Conservation (phyloP, 768 basidiomycete species). For the Cubamyces lactineus region DNA sequence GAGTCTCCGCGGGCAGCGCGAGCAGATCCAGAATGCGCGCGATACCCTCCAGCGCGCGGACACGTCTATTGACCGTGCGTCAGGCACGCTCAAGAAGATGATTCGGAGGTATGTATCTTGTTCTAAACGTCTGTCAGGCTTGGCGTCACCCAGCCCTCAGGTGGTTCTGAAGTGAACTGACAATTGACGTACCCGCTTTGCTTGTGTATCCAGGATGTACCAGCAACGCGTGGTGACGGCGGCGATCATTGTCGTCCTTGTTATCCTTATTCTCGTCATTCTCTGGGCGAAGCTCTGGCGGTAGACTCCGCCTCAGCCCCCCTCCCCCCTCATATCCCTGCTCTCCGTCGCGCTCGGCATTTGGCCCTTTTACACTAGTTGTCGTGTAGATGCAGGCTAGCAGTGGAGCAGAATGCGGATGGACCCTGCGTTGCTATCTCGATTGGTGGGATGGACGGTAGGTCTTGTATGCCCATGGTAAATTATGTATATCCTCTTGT, state of each 20-base stretch:
- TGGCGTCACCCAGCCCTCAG: conserved; percentile 25
- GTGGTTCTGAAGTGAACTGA: conserved; percentile 25
- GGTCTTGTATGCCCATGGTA: conserved; percentile 1
- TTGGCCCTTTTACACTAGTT: background rate
- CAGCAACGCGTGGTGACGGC: conserved; percentile 90
- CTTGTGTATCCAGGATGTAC: conserved; percentile 74
- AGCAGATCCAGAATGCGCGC: conserved; percentile 92
- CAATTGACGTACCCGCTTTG: background rate
- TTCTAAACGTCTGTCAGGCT: conserved; percentile 6
- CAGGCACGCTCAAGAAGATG: conserved; percentile 93
- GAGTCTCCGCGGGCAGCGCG: conserved; percentile 84
- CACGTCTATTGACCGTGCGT: conserved; percentile 86
- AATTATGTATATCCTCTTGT: conserved; percentile 18
- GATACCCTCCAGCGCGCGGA: conserved; percentile 89
- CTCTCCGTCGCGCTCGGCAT: too few relatives aligned
- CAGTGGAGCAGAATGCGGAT: background rate
- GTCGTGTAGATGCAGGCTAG: background rate
- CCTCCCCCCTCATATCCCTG: background rate
- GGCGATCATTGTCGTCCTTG: conserved; percentile 82
- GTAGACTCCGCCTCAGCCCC: conserved; percentile 22
- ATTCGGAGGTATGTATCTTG: conserved; percentile 74
- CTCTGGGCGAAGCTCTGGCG: conserved; percentile 76
- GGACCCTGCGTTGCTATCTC: background rate
- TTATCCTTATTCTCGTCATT: conserved; percentile 81
- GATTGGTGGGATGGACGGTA: background rate